These are phyloP conservation scores for Hypericum androsaemum DNA, from an alignment of 345 rosid species.

Conservation along the genomic window DNA sequence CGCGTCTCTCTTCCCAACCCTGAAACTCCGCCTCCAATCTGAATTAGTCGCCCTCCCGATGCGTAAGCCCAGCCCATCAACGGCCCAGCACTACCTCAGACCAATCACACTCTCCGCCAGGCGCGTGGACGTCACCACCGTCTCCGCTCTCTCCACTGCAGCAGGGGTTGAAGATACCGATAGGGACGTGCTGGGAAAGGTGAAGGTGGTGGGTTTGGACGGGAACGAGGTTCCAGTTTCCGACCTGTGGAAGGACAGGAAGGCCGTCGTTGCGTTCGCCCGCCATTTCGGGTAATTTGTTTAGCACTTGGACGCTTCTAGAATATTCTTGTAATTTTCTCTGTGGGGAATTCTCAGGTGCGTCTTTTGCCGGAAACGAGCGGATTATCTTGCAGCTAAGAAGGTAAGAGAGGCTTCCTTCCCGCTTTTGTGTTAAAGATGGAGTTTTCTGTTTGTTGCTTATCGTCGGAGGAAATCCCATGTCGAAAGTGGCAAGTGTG, in stretches of 20 bases:
- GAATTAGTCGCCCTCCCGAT: too few relatives aligned
- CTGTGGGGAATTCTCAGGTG: slow-evolving; percentile 35
- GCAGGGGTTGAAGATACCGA: slow-evolving; percentile 21
- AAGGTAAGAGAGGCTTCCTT: slow-evolving; percentile 37
- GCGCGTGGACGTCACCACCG: too few relatives aligned
- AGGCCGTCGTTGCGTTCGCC: slow-evolving; percentile 76
- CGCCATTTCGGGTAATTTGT: slow-evolving; percentile 76
- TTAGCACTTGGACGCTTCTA: neutral
- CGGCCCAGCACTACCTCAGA: too few relatives aligned
- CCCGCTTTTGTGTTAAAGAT: neutral
- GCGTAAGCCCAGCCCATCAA: too few relatives aligned
- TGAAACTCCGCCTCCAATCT: too few relatives aligned
- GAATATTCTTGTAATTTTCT: neutral
- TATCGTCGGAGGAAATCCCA: too few relatives aligned
- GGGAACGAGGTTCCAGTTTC: slow-evolving; percentile 61
- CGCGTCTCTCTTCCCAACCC: too few relatives aligned
- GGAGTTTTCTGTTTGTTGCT: too few relatives aligned
- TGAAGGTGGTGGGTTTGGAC: slow-evolving; percentile 51
- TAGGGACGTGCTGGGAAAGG: slow-evolving; percentile 36
- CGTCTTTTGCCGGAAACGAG: slow-evolving; percentile 76
- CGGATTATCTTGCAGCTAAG: slow-evolving; percentile 71
- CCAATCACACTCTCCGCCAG: too few relatives aligned
- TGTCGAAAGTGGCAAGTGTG: too few relatives aligned
- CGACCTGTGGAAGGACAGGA: slow-evolving; percentile 78
- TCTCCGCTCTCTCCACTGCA: slow-evolving; percentile 1